Base-by-base conservation (phyloP, 257 asterid species). In the Forsythia suspensa region DNA sequence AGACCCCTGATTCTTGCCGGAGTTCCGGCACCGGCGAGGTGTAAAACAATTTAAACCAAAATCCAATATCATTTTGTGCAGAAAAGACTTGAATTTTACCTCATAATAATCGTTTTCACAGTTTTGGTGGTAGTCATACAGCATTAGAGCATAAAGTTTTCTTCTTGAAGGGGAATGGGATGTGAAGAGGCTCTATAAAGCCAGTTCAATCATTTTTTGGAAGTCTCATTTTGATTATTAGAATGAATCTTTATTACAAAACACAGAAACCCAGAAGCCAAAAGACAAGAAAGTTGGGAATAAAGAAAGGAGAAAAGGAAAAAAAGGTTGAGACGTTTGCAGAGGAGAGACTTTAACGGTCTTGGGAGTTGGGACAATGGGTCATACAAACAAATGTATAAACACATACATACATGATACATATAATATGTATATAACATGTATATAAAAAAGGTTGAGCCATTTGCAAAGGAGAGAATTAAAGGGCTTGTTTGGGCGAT, bases 1-100 rank as follows among this genome's bases (percentile, higher is more conserved):
- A 70, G 65, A 82, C 73, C 16, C 81, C 73, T 37, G 66, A 44
- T 83, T 72, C 80, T 76, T 61, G 68, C 84, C 84, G 84, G 95
- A 80, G 83, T 84, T 59, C 87, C 81, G 89, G 72, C 85, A 85
- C 65, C 84, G 85, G 73, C 78, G 80, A 76, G 75, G 79, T 4
- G 97, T 81, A 18, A 94, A 79, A 61, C 98, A 92, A 20, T 88
- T 86, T 6, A 92, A 80, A 44, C 97, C 98, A 0, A 91, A 84
- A 81, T 89, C 89, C 92, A 92, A 88, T 34, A 91, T 77, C 97
- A 90, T 90, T 83, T 82, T 92, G 77, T 87, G 41, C 59, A 90
- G 77, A 41, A 91, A 80, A 79, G 92, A 88, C 80, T 85, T 89
- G 90, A 87, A 51, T 79, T 90, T 92, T 42, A 92, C 81, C 41